Base-by-base conservation (phyloP, 805 yeast genomes). In the Wickerhamomyces tratensis region DNA sequence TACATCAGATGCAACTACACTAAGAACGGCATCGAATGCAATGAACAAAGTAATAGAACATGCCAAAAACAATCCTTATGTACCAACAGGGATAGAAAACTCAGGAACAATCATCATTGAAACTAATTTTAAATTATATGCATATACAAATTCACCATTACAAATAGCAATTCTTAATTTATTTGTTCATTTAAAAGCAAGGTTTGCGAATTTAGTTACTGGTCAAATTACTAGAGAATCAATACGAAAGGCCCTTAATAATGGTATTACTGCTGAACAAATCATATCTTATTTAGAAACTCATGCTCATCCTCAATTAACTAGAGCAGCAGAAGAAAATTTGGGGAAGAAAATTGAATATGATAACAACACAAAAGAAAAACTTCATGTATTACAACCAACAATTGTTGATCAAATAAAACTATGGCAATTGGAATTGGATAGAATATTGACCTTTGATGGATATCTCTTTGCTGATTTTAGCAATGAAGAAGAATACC, bases 351-450 rank as follows among this genome's bases (percentile, higher is more conserved):
- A 81, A 57, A 58, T 78, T 41, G 93, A 83, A 46, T 72, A 79
- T 45, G 69, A 65, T 37, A 58, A 65, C 6, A 66, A 65, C 12
- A 63, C 71, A 7, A 72, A 72, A 47, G 74, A 78, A 49, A 58
- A 73, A 48, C 53, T 79, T 45, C 80, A 81, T 55, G 67, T 93
- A 11, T 59, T 85, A 6, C 98, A 98, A 5, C 96, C 98, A 0
- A 93, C 96, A 0, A 95, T 93, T n/a, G 85, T 86, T 1, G 99
- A 93, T 62, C 99, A 93, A 60, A 86, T 93, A 52, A 82, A 80
- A 57, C 69, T 93, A 41, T 93, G 99, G 99, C 98, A 93, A 65
- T 68, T 93, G 46, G 99, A 93, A 59, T 64, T 89, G 65, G 98
- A 93, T 60, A 76, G 99, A 63, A 86, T 93, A 49, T 80, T 84